These are phyloP conservation scores for Talaromyces wortmannii DNA, from an alignment of 495 filamentous ascomycete genomes.

Conservation along the genomic window DNA sequence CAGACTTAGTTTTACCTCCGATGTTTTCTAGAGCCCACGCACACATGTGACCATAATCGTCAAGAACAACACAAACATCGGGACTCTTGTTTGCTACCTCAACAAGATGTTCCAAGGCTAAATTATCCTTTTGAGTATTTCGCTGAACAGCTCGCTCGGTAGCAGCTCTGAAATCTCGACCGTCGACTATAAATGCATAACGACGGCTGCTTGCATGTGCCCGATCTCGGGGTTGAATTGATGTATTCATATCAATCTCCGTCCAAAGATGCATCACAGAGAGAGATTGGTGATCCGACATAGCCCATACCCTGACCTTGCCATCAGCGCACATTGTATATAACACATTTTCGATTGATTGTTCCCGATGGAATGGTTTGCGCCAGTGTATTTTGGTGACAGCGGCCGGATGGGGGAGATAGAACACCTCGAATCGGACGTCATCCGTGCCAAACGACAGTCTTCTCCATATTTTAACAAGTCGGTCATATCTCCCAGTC, in stretches of 20 bases:
- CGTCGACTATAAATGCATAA: conserved; percentile 80
- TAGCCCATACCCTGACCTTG: conserved; percentile 76
- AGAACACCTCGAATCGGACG: conserved; percentile 83
- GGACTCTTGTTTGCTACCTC: conserved; percentile 81
- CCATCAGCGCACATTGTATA: conserved; percentile 89
- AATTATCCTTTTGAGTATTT: conserved; percentile 53
- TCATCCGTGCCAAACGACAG: conserved; percentile 78
- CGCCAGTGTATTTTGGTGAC: conserved; percentile 87
- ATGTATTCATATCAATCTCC: conserved; percentile 67
- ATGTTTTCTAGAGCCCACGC: conserved; percentile 93
- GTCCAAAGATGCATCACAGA: conserved; percentile 75
- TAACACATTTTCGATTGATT: conserved; percentile 81
- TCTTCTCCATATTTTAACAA: conserved; percentile 90
- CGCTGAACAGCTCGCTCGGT: conserved; percentile 69
- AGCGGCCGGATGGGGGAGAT: conserved; percentile 74
- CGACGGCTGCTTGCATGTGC: conserved; percentile 30
- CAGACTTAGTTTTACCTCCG: conserved; percentile 62
- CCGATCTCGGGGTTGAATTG: conserved; percentile 57
- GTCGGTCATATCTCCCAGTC: conserved; percentile 68
- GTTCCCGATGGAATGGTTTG: conserved; percentile 62
- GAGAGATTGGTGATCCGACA: conserved; percentile 64
- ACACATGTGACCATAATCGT: conserved; percentile 80
- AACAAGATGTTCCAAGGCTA: conserved; percentile 74
- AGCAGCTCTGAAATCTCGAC: conserved; percentile 69
- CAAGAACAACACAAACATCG: conserved; percentile 81